A percentile compares a stretch with the other conserved stretches of the same genome.
Conservation (phyloP, 768 basidiomycete genomes). For the Boletus eberwhitei region DNA sequence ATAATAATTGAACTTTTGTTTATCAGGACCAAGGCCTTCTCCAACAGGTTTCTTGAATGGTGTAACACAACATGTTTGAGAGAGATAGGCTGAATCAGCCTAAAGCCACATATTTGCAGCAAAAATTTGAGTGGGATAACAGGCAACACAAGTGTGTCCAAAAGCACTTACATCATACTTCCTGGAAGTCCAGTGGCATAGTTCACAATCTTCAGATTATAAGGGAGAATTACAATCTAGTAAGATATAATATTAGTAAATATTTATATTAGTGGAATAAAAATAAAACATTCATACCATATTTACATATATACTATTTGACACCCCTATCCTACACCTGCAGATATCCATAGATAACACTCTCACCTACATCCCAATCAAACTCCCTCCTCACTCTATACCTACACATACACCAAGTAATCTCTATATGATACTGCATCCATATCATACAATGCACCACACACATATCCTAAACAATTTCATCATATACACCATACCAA, state of each 20-base stretch:
- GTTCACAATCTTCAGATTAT: not conserved
- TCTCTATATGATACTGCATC: too few relatives aligned
- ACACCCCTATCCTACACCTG: too few relatives aligned
- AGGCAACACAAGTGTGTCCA: not conserved
- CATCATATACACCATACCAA: too few relatives aligned
- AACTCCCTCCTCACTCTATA: too few relatives aligned
- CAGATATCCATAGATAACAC: too few relatives aligned
- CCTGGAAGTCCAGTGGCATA: not conserved
- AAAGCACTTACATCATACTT: not conserved
- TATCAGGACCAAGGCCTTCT: not conserved
- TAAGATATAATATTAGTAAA: not conserved
- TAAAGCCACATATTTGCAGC: not conserved
- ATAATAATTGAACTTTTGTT: not conserved
- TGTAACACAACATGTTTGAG: not conserved
- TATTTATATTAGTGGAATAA: not conserved
- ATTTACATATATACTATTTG: too few relatives aligned
- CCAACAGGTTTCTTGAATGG: not conserved
- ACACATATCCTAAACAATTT: too few relatives aligned
- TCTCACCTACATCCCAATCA: too few relatives aligned
- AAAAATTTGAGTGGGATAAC: not conserved
- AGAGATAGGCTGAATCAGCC: not conserved
- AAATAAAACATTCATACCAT: too few relatives aligned
- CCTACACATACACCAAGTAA: too few relatives aligned
- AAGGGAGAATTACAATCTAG: not conserved
- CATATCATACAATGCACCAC: too few relatives aligned